Conservation (phyloP, 2,329 filamentous ascomycete genomes). For the Beauveria sp. region DNA sequence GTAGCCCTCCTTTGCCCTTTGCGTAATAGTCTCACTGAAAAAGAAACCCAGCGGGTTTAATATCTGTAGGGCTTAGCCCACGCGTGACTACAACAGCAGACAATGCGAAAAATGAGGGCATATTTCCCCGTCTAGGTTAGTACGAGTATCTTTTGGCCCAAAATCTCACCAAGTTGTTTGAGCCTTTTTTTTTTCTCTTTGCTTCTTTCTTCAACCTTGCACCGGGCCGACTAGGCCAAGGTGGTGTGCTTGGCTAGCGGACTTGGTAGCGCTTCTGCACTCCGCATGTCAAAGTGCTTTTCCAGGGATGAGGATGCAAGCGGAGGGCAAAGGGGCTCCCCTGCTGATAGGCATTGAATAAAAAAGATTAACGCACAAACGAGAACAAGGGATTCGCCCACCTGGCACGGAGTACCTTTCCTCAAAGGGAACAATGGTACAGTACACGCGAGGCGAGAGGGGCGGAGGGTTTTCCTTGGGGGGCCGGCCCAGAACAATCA, state of each 20-base stretch:
- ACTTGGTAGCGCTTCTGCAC: neutral
- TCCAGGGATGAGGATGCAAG: neutral
- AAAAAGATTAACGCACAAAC: neutral
- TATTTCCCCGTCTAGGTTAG: neutral
- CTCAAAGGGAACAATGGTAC: conserved; percentile 1
- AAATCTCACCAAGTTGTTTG: neutral
- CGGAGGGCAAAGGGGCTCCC: neutral
- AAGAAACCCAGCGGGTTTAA: neutral
- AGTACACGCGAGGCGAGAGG: neutral
- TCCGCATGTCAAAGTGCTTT: neutral
- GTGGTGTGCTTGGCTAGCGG: neutral
- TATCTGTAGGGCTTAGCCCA: conserved; percentile 7
- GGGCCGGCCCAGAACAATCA: conserved; percentile 2
- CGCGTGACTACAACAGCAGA: neutral
- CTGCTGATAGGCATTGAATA: neutral
- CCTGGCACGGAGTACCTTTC: neutral
- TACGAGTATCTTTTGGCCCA: neutral
- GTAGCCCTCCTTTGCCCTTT: neutral
- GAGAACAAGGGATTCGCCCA: neutral
- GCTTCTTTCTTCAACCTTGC: neutral
- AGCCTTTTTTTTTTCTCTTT: neutral
- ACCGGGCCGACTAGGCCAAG: neutral
- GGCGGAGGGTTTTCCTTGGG: neutral
- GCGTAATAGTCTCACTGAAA: neutral
- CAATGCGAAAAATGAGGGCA: neutral